Base-by-base conservation (phyloP, 495 filamentous ascomycete genomes). In the Hypoxylon fragiforme region DNA sequence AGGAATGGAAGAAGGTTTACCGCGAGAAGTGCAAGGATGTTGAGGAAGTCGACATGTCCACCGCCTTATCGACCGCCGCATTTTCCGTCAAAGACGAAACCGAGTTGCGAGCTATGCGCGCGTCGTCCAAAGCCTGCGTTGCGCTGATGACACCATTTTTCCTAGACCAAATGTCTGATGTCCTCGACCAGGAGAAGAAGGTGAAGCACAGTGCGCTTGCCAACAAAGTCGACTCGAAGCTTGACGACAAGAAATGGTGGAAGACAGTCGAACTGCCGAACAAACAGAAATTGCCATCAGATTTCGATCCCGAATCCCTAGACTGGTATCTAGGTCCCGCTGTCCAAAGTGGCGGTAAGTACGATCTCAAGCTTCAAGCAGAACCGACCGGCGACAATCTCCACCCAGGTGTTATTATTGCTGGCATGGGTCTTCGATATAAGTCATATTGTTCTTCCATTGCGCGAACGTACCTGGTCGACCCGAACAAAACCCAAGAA, bases 81-180 rank as follows among this genome's bases (percentile, higher is more conserved):
- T 86, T 99, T 66, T 85, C 95, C n/a, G 82, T 96, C 52, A 99
- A 99, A 72, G 95, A 97, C 70, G 92, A 96, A 50, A 85, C 87
- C 54, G 94, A 99, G 70, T 75, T 98, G 79, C 91, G 95, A 35
- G 85, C 86, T 1, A 96, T 97, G 80, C 85, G 95, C 36, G 92
- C 90, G 60, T 90, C 94, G 2, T 95, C 94, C 11, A 84, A 92
- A 62, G 92, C 92, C 22, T 95, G 91, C 54, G 91, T 92, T 51
- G 91, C 89, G 34, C 76, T 97, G 26, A 89, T 97, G 82, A 88
- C 88, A 16, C 88, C 90, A 45, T 97, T 91, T 70, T 97, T 97
- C 67, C 84, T 97, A 45, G 95, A 97, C 67, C 90, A 96, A 67
- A 97, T 99, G 91, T 96, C 92, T 34, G 85, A 85, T 52, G 83